Base-by-base conservation (phyloP, 768 basidiomycete species). In the Lactarius evosmus region DNA sequence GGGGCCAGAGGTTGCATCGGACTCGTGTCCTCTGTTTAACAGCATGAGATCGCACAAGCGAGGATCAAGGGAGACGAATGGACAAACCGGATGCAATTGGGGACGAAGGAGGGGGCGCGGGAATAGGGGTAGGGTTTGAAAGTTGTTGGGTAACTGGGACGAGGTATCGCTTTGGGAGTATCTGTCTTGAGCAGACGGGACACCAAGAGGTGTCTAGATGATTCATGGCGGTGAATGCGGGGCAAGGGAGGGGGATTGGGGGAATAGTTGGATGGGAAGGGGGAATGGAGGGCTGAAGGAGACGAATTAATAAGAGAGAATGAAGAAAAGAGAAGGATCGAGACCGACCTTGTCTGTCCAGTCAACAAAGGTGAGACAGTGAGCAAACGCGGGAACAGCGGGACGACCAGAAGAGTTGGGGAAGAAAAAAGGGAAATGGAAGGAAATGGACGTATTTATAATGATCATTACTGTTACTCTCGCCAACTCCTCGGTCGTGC, bases 141-240 rank as follows among this genome's bases (percentile, higher is more conserved):
- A 58, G 69, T 16, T 67, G 75, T 30, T 72, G 68, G 60, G 70
- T 65, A 60, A 84, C 71, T 34, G 82, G 74, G 62, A 89, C 80
- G 14, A 78, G 79, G 67, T 76, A 77, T 67, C 88, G 86, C 72
- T 89, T 90, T n/a, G 91, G 91, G n/a, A 83, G 77, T 68, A 93
- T 91, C 67, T 87, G 86, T 69, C 83, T 79, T 70, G 85, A 83
- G 78, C 91, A 93, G 71, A 83, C 84, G 56, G 88, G 88, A 81
- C 91, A 93, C 87, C 88, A 93, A 61, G 85, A 78, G 66, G 86
- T 81, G 76, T 90, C 89, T 77, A 85, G 54, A 40, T 67, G 66
- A 55, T 69, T 61, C 68, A 69, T 69, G 38, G 32, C n/a, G 56
- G 58, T 49, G 22, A n/a, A 33, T 49, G 57, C 12, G 50, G 40